These are phyloP conservation scores for Syncephalis fuscata DNA, from an alignment of 371 early-diverging fungal genomes.

Conservation along the genomic window DNA sequence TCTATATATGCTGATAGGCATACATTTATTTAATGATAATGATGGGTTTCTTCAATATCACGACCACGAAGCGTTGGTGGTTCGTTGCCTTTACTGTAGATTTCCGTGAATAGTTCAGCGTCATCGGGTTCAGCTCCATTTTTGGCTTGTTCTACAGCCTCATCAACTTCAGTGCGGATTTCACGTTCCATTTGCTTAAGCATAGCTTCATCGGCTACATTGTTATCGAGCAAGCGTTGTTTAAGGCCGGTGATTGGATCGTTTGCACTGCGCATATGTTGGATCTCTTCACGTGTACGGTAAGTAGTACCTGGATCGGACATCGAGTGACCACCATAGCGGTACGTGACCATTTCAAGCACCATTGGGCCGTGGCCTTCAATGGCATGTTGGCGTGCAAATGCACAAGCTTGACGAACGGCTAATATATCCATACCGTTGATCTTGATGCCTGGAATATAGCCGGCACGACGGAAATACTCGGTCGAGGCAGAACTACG, in stretches of 20 bases:
- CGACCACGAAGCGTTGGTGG: constrained; percentile 62
- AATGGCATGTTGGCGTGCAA: constrained; percentile 73
- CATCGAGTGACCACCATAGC: constrained; percentile 99
- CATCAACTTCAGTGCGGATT: constrained; percentile 67
- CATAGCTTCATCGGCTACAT: constrained; percentile 65
- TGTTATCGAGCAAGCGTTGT: constrained; percentile 52
- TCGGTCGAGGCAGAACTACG: constrained; percentile 86
- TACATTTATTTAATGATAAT: constrained; percentile 16
- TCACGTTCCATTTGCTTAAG: constrained; percentile 85
- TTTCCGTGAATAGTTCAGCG: constrained; percentile 56
- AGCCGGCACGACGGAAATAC: constrained; percentile 93
- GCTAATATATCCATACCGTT: constrained; percentile 95
- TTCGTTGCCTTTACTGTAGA: constrained; percentile 67
- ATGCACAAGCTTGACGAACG: constrained; percentile 69
- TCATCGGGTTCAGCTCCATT: constrained; percentile 63
- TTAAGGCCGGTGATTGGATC: constrained; percentile 89
- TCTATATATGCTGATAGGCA: background rate
- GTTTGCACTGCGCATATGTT: constrained; percentile 85
- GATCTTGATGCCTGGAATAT: constrained; percentile 89
- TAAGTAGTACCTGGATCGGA: constrained; percentile 98
- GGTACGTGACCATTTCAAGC: constrained; percentile 94
- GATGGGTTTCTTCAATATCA: constrained; percentile 49
- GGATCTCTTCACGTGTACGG: constrained; percentile 94
- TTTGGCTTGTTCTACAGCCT: constrained; percentile 74
- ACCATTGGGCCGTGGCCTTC: constrained; percentile 89